Evolutionary conservation across 1,284 basidiomycete genomes (phyloP), one percentile per base, ranked within the genome.

Genomic region (Dichomitus squalens): DNA sequence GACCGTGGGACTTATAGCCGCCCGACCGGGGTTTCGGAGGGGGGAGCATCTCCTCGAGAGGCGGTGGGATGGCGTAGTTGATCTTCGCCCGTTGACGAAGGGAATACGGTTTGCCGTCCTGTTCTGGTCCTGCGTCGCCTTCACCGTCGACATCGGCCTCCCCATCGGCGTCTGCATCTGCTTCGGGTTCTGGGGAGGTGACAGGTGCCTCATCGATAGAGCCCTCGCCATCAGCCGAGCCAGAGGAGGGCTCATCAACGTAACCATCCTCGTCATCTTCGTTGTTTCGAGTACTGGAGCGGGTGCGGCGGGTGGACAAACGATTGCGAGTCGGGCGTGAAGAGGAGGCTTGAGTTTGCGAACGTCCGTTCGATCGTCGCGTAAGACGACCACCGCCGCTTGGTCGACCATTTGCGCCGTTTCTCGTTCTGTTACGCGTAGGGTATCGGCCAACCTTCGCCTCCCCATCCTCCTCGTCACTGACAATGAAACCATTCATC

Each of bases 1-100:
- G 70, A 50, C 73, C 71, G 40, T 66, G 72, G 71, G 34, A 64
- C 59, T 53, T 68, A 69, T 20, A 72, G 56, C 25, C 65, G 27
- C 65, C 50, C 5, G 66, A 56, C 47, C 70, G 69, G 11, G 52
- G 67, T 61, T 75, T 79, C 14, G 70, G 68, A 6, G 78, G 74
- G 0, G 79, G 79, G n/a, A 72, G 75, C 70, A 86, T 73, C 48
- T 89, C 87, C 57, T 91, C 89, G 18, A 92, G 74, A 0, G 87
- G 86, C 0, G 88, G 89, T 0, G 87, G 88, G 25, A 92, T 88
- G 4, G 86, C 85, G 60, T 92, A 92, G 68, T 91, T 90, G 65
- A 91, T 83, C 66, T 80, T 81, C 44, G 79, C 77, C 47, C 91
- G 76, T 62, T 84, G 80, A 27, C 88, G 76, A 21, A 92, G 75